These are phyloP conservation scores for Herpetospermum pedunculosum DNA, from an alignment of 306 rosid genomes.

Conservation along the genomic window DNA sequence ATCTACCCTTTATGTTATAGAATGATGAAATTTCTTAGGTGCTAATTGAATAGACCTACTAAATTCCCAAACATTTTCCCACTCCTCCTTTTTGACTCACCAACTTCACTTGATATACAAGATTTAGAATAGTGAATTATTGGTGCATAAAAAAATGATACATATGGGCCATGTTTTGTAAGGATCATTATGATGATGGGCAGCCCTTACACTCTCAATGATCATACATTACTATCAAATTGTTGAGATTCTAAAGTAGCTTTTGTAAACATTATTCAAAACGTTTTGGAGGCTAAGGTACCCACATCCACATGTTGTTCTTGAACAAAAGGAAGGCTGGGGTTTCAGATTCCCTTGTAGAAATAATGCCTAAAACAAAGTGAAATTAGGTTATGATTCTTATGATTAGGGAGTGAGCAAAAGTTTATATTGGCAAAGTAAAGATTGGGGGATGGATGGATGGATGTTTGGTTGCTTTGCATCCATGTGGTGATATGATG, in stretches of 20 bases:
- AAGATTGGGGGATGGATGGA: neutral
- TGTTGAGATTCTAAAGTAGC: slow-evolving; percentile 1
- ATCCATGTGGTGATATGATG: neutral
- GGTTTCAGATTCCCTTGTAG: neutral
- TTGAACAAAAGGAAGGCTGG: neutral
- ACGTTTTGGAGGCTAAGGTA: neutral
- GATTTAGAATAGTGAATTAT: neutral
- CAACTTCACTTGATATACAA: neutral
- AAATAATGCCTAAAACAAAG: neutral
- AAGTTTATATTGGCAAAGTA: neutral
- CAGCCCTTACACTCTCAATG: neutral
- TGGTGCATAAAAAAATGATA: neutral
- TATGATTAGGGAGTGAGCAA: neutral
- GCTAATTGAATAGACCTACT: neutral
- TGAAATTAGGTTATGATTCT: neutral
- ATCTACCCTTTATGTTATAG: too few species aligned
- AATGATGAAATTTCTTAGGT: neutral
- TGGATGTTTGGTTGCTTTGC: neutral
- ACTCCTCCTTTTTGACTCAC: neutral
- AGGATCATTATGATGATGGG: neutral
- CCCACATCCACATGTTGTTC: neutral
- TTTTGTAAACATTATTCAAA: neutral
- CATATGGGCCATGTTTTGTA: neutral
- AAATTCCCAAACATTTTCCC: neutral
- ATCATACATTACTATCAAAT: neutral